Evolutionary conservation across 2,329 filamentous ascomycete species (phyloP).

Genomic region (Microsporum audouinii): DNA sequence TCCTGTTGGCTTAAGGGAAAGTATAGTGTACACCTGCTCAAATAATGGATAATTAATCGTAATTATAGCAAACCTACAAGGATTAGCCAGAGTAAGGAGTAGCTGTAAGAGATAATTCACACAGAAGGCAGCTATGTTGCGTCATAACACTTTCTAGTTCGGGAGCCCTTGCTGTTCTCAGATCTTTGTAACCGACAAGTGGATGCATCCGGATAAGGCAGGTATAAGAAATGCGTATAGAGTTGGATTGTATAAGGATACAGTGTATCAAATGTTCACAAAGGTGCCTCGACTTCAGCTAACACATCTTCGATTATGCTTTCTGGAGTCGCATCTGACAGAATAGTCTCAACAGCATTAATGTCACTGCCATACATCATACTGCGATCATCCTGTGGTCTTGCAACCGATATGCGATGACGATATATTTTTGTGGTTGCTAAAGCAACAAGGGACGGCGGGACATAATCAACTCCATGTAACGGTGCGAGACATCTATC

Average conservation of each 20-base stretch:
- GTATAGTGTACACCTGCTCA: background rate
- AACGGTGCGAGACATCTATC: slow-evolving; percentile 61
- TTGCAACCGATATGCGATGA: slow-evolving; percentile 65
- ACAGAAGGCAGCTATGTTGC: background rate
- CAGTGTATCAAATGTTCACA: slow-evolving; percentile 25
- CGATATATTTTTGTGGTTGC: slow-evolving; percentile 79
- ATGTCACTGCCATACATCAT: slow-evolving; percentile 85
- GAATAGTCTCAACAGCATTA: slow-evolving; percentile 53
- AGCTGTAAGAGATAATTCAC: too few relatives aligned
- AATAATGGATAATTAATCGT: background rate
- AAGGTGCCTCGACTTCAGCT: slow-evolving; percentile 44
- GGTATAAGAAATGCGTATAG: background rate
- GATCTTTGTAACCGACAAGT: background rate
- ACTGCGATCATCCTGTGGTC: slow-evolving; percentile 64
- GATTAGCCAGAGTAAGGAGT: background rate
- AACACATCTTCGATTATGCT: slow-evolving; percentile 49
- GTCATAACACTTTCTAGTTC: background rate
- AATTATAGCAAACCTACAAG: background rate
- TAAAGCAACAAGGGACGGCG: slow-evolving; percentile 70
- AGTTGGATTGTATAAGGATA: background rate
- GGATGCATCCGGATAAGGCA: background rate
- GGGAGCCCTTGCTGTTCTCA: background rate
- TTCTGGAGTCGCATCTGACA: slow-evolving; percentile 49
- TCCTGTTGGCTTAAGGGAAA: background rate
- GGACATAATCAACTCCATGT: slow-evolving; percentile 68